Evolutionary conservation across 768 basidiomycete species (phyloP).

Genomic region (Amanita phalloides): DNA sequence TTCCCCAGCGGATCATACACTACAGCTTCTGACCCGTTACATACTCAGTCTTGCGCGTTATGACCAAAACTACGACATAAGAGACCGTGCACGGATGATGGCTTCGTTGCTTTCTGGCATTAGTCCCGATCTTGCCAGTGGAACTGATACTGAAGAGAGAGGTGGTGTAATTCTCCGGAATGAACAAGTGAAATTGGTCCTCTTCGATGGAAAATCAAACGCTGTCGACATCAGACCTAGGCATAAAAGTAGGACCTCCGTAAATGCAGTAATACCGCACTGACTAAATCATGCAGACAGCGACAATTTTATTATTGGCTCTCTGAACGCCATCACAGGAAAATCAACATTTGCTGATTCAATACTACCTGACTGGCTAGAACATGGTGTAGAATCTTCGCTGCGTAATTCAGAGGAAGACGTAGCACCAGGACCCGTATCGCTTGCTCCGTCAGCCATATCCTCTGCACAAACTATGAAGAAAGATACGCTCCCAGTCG

Average conservation of each 20-base stretch:
- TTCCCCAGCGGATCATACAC: slow-evolving; percentile 36
- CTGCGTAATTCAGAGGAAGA: slow-evolving; percentile 66
- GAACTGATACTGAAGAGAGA: slow-evolving; percentile 32
- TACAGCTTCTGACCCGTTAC: slow-evolving; percentile 54
- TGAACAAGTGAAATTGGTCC: slow-evolving; percentile 71
- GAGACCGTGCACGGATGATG: slow-evolving; percentile 83
- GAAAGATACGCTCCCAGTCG: slow-evolving; percentile 30
- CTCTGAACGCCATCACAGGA: slow-evolving; percentile 51
- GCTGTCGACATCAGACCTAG: slow-evolving; percentile 28
- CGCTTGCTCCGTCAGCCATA: slow-evolving; percentile 24
- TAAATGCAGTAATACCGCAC: neutral
- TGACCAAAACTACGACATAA: slow-evolving; percentile 81
- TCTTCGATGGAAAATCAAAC: slow-evolving; percentile 66
- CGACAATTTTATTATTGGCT: slow-evolving; percentile 44
- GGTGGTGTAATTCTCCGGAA: slow-evolving; percentile 70
- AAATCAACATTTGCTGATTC: slow-evolving; percentile 40
- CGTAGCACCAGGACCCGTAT: slow-evolving; percentile 18
- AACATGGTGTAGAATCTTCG: slow-evolving; percentile 70
- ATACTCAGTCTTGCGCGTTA: slow-evolving; percentile 80
- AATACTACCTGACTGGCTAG: slow-evolving; percentile 76
- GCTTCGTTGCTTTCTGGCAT: slow-evolving; percentile 55
- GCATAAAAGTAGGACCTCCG: slow-evolving; percentile 18
- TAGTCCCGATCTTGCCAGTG: slow-evolving; percentile 18
- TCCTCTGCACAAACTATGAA: slow-evolving; percentile 17
- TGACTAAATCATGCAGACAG: slow-evolving; percentile 18